Base-by-base conservation (phyloP, 2,329 filamentous ascomycete species). In the Trichoderma sp. region DNA sequence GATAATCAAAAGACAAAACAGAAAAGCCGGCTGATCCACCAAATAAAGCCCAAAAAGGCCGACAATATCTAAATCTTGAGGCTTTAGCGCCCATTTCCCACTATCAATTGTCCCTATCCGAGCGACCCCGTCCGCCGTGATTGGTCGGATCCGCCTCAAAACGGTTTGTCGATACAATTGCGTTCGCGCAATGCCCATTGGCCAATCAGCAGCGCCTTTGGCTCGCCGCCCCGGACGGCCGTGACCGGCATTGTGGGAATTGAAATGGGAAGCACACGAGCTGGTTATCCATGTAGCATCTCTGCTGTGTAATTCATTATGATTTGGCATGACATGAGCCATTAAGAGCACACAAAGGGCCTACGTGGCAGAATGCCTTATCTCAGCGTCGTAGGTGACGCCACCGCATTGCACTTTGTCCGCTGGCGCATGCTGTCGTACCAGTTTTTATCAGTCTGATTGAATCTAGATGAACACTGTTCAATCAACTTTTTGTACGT, bases 141-240 rank as follows among this genome's bases (percentile, higher is more conserved):
- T 69, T 66, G 60, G 67, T 52, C 54, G 18, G 52, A 37, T 49
- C 51, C 37, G 28, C n/a, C 24, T 21, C 18, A n/a, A 46, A 26
- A 32, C 59, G 52, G 59, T 69, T 69, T 66, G 61, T 55, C 67
- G 68, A 69, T 69, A 67, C 63, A 67, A 69, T 69, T 69, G 68
- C 63, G 68, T 69, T 37, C 63, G 63, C 63, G 24, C 28, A 60
- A 60, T 67, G 26, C 21, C 13, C 46, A 8, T 30, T 32, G 63
- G 5, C 68, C 68, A 69, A 69, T 69, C 54, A 54, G 26, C 51
- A 60, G 32, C 24, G 52, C 49, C 49, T 46, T 3, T 46, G 1
- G 21, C 37, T 49, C n/a, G 46, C 46, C n/a, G 46, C 46, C n/a
- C 32, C 3, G 46, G 7, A 21, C 24, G 63, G 63, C 63, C 63